A percentile compares a stretch with the other conserved stretches of the same genome.
Conservation (phyloP, 2,329 filamentous ascomycete species). For the Grosmannia huntii region DNA sequence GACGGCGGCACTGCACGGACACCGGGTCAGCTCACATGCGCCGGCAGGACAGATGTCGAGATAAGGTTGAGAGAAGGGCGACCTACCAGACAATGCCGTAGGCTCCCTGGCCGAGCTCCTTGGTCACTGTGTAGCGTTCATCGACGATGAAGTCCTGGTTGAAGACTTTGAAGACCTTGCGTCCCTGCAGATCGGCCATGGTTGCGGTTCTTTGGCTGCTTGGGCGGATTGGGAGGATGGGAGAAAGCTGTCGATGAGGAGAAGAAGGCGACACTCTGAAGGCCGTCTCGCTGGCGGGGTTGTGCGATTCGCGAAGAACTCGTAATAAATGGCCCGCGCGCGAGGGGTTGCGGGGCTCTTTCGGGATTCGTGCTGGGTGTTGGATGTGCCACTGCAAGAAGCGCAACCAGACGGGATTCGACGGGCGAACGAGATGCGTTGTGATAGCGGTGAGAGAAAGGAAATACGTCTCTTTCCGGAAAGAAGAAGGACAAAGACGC, state of each 20-base stretch:
- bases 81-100: conserved; percentile 96
- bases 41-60: neutral
- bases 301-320: neutral
- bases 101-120: conserved; percentile 94
- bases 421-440: too few relatives aligned
- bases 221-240: neutral
- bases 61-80: neutral
- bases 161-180: conserved; percentile 98
- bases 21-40: neutral
- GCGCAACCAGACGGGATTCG: neutral
- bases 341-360: neutral
- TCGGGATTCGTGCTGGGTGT: neutral
- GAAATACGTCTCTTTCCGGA: neutral
- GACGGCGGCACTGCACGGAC: conserved; percentile 60
- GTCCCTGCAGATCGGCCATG: conserved; percentile 29
- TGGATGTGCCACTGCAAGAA: neutral
- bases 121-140: conserved; percentile 95
- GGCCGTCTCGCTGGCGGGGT: neutral
- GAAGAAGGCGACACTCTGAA: neutral
- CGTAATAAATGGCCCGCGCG: neutral
- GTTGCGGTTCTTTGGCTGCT: neutral
- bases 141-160: conserved; percentile 99
- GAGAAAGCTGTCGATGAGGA: neutral
- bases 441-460: neutral
- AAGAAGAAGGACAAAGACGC: neutral